Evolutionary conservation across 768 basidiomycete species (phyloP).

Genomic region (Suillus placidus): DNA sequence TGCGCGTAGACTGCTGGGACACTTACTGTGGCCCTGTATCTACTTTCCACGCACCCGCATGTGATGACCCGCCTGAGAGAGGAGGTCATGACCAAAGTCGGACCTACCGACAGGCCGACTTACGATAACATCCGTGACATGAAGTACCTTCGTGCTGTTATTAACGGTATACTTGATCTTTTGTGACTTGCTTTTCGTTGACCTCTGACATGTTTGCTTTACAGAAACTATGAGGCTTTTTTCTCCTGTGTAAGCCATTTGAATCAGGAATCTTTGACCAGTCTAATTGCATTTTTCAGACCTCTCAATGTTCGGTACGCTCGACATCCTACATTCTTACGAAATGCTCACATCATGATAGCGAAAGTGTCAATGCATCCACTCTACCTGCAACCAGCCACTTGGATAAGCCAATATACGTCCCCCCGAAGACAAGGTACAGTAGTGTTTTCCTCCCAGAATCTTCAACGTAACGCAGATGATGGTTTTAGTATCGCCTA

Average conservation of each 20-base stretch:
- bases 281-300: conserved; percentile 16
- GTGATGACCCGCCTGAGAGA: conserved; percentile 51
- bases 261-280: background rate
- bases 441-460: conserved; percentile 9
- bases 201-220: background rate
- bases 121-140: conserved; percentile 60
- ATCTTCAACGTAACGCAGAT: background rate
- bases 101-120: conserved; percentile 48
- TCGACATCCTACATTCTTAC: background rate
- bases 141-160: conserved; percentile 65
- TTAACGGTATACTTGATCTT: conserved; percentile 49
- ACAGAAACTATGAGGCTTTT: conserved; percentile 58
- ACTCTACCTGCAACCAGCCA: conserved; percentile 42
- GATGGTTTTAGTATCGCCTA: conserved; percentile 30
- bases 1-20: conserved; percentile 39
- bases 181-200: background rate
- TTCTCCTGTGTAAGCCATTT: conserved; percentile 45
- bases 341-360: conserved; percentile 22
- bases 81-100: conserved; percentile 57
- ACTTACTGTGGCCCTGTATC: conserved; percentile 41
- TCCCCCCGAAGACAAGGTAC: conserved; percentile 44
- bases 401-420: conserved; percentile 28
- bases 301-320: conserved; percentile 53
- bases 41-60: conserved; percentile 52
- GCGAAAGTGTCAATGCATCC: conserved; percentile 50